phyloP scores from a whole-genome alignment of 352 stramenopile genomes.

The Pythium rhizo-oryzae region DNA sequence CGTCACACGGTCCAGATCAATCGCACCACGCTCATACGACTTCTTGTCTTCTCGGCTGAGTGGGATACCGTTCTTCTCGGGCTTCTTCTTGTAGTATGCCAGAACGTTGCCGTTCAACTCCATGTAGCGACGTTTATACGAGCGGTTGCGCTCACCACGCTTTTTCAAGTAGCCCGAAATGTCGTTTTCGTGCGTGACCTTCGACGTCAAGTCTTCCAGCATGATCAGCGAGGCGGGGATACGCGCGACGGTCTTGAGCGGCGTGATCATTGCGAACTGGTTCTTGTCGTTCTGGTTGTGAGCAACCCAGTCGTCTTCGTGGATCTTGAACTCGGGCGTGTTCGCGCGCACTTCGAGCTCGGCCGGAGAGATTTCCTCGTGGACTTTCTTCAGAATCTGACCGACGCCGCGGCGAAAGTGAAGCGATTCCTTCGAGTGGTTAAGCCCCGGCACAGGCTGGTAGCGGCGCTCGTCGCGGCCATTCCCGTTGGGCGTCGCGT shows the following conservation, averaged over 20 bases:
- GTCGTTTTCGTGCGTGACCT: slow-evolving; percentile 44
- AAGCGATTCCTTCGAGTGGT: slow-evolving; percentile 85
- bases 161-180: slow-evolving; percentile 82
- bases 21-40: slow-evolving; percentile 64
- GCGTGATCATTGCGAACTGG: slow-evolving; percentile 77
- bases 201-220: slow-evolving; percentile 43
- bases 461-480: slow-evolving; percentile 60
- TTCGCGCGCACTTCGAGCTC: slow-evolving; percentile 89
- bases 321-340: slow-evolving; percentile 86
- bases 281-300: slow-evolving; percentile 69
- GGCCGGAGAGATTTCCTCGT: slow-evolving; percentile 80
- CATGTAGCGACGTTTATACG: slow-evolving; percentile 86
- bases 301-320: slow-evolving; percentile 86
- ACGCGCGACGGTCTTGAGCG: slow-evolving; percentile 80
- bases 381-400: slow-evolving; percentile 72
- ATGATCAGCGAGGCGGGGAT: slow-evolving; percentile 78
- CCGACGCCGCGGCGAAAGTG: slow-evolving; percentile 76
- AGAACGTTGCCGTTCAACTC: slow-evolving; percentile 74
- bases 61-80: slow-evolving; percentile 75
- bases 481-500: slow-evolving; percentile 40
- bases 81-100: slow-evolving; percentile 89
- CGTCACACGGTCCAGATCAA: slow-evolving; percentile 81
- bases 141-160: slow-evolving; percentile 82
- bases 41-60: slow-evolving; percentile 78
- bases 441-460: slow-evolving; percentile 73